Conservation (phyloP, 2,329 filamentous ascomycete species). For the Ceratocystiopsis minuta region DNA sequence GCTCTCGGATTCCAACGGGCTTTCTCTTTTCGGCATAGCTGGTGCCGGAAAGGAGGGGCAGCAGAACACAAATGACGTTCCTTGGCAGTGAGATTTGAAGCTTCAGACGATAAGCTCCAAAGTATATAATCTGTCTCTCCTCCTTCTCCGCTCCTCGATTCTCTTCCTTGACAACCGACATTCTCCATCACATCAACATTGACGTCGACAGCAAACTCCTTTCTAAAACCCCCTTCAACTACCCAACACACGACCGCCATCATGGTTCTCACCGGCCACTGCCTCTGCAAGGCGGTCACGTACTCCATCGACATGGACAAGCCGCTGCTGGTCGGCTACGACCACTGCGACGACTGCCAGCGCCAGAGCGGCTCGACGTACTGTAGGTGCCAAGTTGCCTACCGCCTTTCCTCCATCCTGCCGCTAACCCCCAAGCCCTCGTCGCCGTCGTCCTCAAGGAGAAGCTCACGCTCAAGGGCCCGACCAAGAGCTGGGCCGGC, state of each 20-base stretch:
- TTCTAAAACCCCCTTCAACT: neutral
- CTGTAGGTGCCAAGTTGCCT: slow-evolving; percentile 25
- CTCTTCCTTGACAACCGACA: too few relatives aligned
- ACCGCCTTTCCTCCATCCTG: neutral
- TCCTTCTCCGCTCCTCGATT: too few relatives aligned
- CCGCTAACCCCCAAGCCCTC: slow-evolving; percentile 28
- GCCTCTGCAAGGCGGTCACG: slow-evolving; percentile 53
- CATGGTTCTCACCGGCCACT: slow-evolving; percentile 52
- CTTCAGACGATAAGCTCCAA: too few relatives aligned
- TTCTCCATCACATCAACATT: too few relatives aligned
- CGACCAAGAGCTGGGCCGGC: slow-evolving; percentile 45
- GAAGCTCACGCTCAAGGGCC: slow-evolving; percentile 43
- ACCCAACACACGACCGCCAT: slow-evolving; percentile 15
- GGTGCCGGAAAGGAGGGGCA: too few relatives aligned
- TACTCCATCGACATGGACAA: slow-evolving; percentile 40
- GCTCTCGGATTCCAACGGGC: too few relatives aligned
- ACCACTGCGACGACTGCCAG: slow-evolving; percentile 59
- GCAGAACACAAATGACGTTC: too few relatives aligned
- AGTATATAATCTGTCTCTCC: too few relatives aligned
- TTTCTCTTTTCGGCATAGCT: too few relatives aligned
- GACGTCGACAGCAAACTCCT: too few relatives aligned
- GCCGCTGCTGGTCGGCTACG: slow-evolving; percentile 41
- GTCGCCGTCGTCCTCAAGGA: slow-evolving; percentile 49
- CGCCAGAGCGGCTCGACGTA: slow-evolving; percentile 52
- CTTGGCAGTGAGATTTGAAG: too few relatives aligned